phyloP scores from a whole-genome alignment of 768 basidiomycete genomes.

The Rossbeevera mucosa region DNA sequence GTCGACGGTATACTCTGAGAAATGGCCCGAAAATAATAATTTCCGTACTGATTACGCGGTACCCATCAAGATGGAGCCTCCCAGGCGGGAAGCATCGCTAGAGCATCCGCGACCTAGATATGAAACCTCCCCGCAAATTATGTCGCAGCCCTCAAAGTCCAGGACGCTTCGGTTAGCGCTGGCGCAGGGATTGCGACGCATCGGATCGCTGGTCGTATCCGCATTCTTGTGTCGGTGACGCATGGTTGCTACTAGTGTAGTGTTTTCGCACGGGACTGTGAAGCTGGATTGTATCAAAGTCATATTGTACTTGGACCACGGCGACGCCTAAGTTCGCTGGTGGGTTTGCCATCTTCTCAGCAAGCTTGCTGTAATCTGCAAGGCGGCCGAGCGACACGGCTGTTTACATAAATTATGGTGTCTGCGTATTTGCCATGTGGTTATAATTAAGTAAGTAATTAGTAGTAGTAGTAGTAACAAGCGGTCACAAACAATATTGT shows the following conservation, averaged over 20 bases:
- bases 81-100: constrained; percentile 18
- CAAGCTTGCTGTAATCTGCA: constrained; percentile 12
- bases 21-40: constrained; percentile 23
- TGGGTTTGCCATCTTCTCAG: constrained; percentile 1
- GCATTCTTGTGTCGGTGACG: constrained; percentile 30
- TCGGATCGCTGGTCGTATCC: constrained; percentile 28
- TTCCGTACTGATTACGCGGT: constrained; percentile 22
- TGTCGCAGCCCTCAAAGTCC: constrained; percentile 22
- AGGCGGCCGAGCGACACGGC: constrained; percentile 6
- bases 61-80: constrained; percentile 22
- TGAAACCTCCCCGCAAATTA: constrained; percentile 17
- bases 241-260: constrained; percentile 4
- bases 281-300: constrained; percentile 19
- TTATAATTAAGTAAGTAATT: constrained; percentile 12
- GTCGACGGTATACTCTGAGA: constrained; percentile 29
- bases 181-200: constrained; percentile 22
- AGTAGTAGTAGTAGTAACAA: constrained; percentile 17
- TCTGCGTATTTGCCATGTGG: constrained; percentile 18
- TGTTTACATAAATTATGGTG: constrained; percentile 32
- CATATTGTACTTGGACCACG: constrained; percentile 20
- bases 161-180: constrained; percentile 23
- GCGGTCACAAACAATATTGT: constrained; percentile 30
- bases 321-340: constrained; percentile 4
- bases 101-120: constrained; percentile 20
- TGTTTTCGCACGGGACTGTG: constrained; percentile 23